Conservation (phyloP, 169 alveolate species). For the Eimeria brunetti region DNA sequence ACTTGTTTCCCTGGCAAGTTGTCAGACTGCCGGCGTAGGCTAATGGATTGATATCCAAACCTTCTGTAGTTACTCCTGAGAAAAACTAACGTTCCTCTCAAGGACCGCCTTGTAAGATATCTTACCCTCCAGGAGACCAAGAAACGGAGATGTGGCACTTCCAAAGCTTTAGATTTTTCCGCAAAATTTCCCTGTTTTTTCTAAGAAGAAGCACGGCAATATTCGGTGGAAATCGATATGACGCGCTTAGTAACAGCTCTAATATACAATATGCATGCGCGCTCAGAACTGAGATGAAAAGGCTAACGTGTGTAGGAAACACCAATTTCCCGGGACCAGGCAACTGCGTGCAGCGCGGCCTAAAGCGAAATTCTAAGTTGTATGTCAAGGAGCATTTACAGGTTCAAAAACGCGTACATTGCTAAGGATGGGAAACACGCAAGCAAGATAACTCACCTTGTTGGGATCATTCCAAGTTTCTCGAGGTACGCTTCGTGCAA, state of each 20-base stretch:
- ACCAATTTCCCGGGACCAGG: not conserved
- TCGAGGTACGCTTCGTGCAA: conserved; percentile 48
- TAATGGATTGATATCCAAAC: not conserved
- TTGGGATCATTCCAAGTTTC: conserved; percentile 15
- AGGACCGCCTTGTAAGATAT: not conserved
- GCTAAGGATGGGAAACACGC: not conserved
- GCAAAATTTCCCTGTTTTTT: conserved; percentile 7
- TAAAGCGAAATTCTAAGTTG: not conserved
- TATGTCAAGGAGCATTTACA: not conserved
- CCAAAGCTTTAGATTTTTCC: conserved; percentile 29
- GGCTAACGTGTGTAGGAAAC: not conserved
- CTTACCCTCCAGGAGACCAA: conserved; percentile 70
- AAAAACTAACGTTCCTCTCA: not conserved
- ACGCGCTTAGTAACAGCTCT: not conserved
- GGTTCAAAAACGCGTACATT: not conserved
- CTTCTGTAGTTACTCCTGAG: not conserved
- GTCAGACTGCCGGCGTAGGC: not conserved
- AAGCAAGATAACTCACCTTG: conserved; percentile 13
- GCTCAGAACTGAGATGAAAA: not conserved
- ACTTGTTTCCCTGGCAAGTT: not conserved
- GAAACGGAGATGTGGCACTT: conserved; percentile 54
- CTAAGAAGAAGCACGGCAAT: not conserved
- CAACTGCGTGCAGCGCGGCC: no score
- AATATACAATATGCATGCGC: not conserved
- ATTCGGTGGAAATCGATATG: not conserved